Percentiles rank a stretch among this genome's conserved stretches.
Evolutionary conservation across 345 rosid species (phyloP).

Genomic region (Erysimum cheiranthoides): DNA sequence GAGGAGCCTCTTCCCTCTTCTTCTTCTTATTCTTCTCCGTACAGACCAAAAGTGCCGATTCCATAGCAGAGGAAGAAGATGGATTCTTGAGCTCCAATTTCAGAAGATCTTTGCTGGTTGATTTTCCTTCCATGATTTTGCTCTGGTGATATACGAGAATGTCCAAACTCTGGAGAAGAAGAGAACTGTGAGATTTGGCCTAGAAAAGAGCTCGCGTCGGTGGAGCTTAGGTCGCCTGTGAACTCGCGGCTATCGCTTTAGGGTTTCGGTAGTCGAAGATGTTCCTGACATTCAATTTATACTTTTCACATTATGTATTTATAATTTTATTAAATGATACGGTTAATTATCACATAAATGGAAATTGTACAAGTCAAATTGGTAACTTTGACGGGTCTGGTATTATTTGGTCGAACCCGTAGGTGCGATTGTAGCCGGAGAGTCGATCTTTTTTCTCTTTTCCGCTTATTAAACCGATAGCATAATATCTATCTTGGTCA

Average conservation of each 20-base stretch:
- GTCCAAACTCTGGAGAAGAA: not conserved
- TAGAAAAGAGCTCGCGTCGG: not conserved
- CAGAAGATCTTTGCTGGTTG: conserved; percentile 36
- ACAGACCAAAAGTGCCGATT: conserved; percentile 28
- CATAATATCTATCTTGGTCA: not conserved
- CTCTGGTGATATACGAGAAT: not conserved
- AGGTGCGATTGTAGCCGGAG: not conserved
- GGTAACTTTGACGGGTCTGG: not conserved
- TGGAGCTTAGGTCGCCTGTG: conserved; percentile 10
- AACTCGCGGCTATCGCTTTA: conserved; percentile 37
- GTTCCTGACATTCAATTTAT: not conserved
- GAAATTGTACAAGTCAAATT: not conserved
- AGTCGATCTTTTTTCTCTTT: not conserved
- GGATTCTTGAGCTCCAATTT: conserved; percentile 37
- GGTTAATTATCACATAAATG: not conserved
- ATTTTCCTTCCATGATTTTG: conserved; percentile 28
- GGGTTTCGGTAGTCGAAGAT: conserved; percentile 32
- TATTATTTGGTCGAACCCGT: not conserved
- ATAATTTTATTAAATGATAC: too few relatives aligned
- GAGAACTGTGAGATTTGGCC: conserved; percentile 6
- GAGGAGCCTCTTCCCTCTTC: conserved; percentile 19
- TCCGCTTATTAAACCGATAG: not conserved
- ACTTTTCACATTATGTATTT: not conserved
- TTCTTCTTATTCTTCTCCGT: conserved; percentile 2
- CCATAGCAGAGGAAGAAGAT: conserved; percentile 28